phyloP scores from a whole-genome alignment of 192 early-diverging fungal genomes.

The Rhizophagus sp. region DNA sequence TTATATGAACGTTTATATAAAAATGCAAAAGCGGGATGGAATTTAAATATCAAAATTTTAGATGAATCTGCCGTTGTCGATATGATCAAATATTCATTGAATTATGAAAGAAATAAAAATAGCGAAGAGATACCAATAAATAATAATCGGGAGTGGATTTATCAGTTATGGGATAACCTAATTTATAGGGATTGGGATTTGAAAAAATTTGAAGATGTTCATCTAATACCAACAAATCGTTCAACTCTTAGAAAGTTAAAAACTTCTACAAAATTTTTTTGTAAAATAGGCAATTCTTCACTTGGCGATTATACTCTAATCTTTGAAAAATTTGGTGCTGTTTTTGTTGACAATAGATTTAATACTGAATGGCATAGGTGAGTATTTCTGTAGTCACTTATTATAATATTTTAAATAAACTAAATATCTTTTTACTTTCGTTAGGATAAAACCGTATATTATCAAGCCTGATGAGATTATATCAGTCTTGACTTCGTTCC shows the following conservation, averaged over 20 bases:
- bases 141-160: neutral
- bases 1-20: neutral
- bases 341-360: neutral
- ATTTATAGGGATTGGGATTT: neutral
- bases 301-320: neutral
- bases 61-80: neutral
- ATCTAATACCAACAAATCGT: neutral
- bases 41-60: neutral
- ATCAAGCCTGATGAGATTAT: neutral
- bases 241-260: neutral
- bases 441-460: neutral
- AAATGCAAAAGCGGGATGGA: neutral
- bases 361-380: neutral
- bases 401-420: neutral
- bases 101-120: neutral
- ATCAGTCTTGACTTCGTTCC: neutral
- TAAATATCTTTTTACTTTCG: neutral
- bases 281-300: neutral
- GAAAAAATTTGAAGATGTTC: neutral
- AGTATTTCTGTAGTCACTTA: neutral
- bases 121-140: neutral
- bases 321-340: neutral
- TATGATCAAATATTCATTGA: neutral
- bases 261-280: neutral
- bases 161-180: neutral